These are phyloP conservation scores for Phytophthora foliorum DNA, from an alignment of 352 stramenopile genomes.

Conservation along the genomic window DNA sequence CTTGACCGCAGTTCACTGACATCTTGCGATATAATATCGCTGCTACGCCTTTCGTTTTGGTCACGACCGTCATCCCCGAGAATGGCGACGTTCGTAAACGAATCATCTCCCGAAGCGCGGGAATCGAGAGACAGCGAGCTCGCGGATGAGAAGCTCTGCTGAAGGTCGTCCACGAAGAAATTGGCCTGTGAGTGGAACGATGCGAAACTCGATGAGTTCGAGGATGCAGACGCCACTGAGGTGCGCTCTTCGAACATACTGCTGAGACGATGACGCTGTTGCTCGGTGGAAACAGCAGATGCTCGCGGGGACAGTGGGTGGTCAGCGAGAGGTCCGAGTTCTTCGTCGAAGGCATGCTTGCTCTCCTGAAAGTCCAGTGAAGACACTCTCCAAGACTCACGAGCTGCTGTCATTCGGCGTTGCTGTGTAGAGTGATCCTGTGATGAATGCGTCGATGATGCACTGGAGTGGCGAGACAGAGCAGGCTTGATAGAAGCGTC, in stretches of 20 bases:
- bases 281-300: constrained; percentile 9
- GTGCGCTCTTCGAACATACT: constrained; percentile 31
- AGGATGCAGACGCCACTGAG: constrained; percentile 12
- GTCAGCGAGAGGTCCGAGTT: constrained; percentile 18
- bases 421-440: constrained; percentile 7
- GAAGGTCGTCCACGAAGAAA: constrained; percentile 50
- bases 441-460: constrained; percentile 21
- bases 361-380: constrained; percentile 31
- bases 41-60: constrained; percentile 33
- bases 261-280: constrained; percentile 22
- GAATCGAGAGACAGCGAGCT: constrained; percentile 30
- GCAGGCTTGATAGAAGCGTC: neutral
- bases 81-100: constrained; percentile 44
- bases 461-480: constrained; percentile 29
- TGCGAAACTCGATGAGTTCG: constrained; percentile 21
- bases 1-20: constrained; percentile 2
- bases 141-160: constrained; percentile 33
- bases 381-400: constrained; percentile 34
- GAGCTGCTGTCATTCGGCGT: constrained; percentile 14
- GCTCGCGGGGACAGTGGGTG: constrained; percentile 4
- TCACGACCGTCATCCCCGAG: constrained; percentile 35
- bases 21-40: constrained; percentile 27
- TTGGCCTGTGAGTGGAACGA: constrained; percentile 30
- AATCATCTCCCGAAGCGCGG: constrained; percentile 33
- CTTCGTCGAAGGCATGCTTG: constrained; percentile 39